A percentile compares a stretch with the other conserved stretches of the same genome.
Conservation (phyloP, 2,329 filamentous ascomycete species). For the Aspergillus texensis region DNA sequence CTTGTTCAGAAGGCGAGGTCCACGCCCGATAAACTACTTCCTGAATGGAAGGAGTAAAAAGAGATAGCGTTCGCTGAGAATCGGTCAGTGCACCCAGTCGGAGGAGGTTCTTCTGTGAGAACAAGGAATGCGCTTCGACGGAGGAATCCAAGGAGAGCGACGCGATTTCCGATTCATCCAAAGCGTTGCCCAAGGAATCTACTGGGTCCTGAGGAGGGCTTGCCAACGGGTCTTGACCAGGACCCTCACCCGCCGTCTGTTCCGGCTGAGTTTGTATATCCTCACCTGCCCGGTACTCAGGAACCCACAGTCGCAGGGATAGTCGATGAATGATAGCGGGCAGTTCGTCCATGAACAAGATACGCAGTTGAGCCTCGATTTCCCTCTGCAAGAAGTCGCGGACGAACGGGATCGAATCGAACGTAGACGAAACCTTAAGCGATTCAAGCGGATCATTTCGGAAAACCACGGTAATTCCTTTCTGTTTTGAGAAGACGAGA, state of each 20-base stretch:
- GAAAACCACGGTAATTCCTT: constrained; percentile 94
- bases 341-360: constrained; percentile 96
- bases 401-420: constrained; percentile 98
- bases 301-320: constrained; percentile 85
- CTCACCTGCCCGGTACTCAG: constrained; percentile 75
- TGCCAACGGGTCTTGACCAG: constrained; percentile 76
- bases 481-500: constrained; percentile 94
- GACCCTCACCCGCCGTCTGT: constrained; percentile 58
- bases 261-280: constrained; percentile 57
- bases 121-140: constrained; percentile 81
- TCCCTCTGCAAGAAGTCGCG: constrained; percentile 95
- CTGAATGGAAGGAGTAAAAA: constrained; percentile 87
- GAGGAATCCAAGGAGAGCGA: constrained; percentile 77
- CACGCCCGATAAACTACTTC: constrained; percentile 92
- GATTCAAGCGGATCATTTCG: constrained; percentile 97
- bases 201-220: constrained; percentile 81
- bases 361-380: constrained; percentile 89
- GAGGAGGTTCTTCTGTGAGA: constrained; percentile 92
- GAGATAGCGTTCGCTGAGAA: constrained; percentile 84
- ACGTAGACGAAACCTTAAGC: constrained; percentile 96
- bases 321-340: constrained; percentile 94
- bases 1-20: constrained; percentile 75
- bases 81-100: constrained; percentile 80
- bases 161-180: constrained; percentile 75
- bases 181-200: constrained; percentile 74